Base-by-base conservation (phyloP, 2,329 filamentous ascomycete genomes). In the Ceratocystis ficicola region DNA sequence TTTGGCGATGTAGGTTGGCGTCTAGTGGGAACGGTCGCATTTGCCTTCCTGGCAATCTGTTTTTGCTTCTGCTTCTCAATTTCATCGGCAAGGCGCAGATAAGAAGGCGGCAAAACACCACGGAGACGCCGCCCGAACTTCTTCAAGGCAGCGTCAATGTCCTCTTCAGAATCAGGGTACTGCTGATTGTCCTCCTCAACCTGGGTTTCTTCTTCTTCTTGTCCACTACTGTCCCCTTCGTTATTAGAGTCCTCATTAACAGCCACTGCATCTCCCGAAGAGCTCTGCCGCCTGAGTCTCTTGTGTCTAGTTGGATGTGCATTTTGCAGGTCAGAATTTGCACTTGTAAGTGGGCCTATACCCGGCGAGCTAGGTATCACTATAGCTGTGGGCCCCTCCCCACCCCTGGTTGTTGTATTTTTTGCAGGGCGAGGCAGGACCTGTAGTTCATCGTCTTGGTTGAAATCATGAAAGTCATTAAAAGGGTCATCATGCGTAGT, bases 21-120 rank as follows among this genome's bases (percentile, higher is more conserved):
- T 17, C 64, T 57, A 57, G 28, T 28, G 17, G 59, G 17, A 20
- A 25, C 30, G 2, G 36, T 22, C 5, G 52, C 50, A n/a, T 30
- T 44, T 4, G 32, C 63, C 5, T 25, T 57, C 41, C 44, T 17
- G 2, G 62, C 52, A n/a, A 59, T 28, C 44, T 55, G 36, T 5
- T 28, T 57, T 32, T 62, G 61, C n/a, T 66, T 66, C 32, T 66
- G 70, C 65, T 73, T 76, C 66, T 71, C 70, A 17, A 65, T 71
- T 71, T 69, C 71, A 73, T 82, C 79, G 70, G 86, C 83, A 28
- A 87, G 72, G 52, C 84, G 80, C 65, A 87, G 77, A 81, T 84
- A 86, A 5, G 85, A 87, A n/a, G 85, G 85, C 48, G 85, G 85
- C 57, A 87, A 77, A 6, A 87, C 84, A 25, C 84, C 84, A 64